Percentiles rank a stretch among this genome's conserved stretches.
Conservation (phyloP, 2,329 filamentous ascomycete genomes). For the Stagonosporopsis vannaccii region DNA sequence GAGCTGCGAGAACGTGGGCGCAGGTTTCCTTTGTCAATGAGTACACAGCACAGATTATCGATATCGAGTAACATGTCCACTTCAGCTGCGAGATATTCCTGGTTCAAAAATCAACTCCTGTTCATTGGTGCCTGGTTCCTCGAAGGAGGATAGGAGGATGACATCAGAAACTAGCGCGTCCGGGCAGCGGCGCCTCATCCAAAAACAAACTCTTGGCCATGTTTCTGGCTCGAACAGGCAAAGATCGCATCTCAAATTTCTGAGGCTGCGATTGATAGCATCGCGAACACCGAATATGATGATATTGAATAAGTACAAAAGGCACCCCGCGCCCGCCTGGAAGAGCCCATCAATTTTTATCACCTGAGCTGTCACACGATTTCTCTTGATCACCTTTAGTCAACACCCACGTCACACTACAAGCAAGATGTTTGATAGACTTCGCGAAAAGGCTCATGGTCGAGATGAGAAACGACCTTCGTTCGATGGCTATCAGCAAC, state of each 20-base stretch:
- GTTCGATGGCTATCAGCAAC: constrained; percentile 6
- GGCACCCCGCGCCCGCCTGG: background rate
- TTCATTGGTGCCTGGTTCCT: background rate
- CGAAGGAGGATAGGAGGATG: background rate
- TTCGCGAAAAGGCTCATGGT: constrained; percentile 22
- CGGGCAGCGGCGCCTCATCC: background rate
- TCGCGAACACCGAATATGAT: background rate
- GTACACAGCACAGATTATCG: too few species aligned
- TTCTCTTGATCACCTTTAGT: background rate
- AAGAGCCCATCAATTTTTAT: background rate
- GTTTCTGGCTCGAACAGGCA: background rate
- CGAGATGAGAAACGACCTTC: constrained; percentile 21
- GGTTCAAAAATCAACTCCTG: too few species aligned
- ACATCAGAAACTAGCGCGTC: constrained; percentile 6
- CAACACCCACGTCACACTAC: background rate
- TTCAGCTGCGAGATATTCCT: too few species aligned
- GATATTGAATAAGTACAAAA: background rate
- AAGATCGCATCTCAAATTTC: background rate
- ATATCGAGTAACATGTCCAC: too few species aligned
- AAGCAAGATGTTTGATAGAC: constrained; percentile 23
- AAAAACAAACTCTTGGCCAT: constrained; percentile 5
- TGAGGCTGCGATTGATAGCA: background rate
- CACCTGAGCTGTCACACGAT: background rate
- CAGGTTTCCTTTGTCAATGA: too few species aligned
- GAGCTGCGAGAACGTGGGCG: too few species aligned